A percentile compares a stretch with the other conserved stretches of the same genome.
These are phyloP conservation scores for Eimeria praecox DNA, from an alignment of 169 alveolate species.

Conservation along the genomic window DNA sequence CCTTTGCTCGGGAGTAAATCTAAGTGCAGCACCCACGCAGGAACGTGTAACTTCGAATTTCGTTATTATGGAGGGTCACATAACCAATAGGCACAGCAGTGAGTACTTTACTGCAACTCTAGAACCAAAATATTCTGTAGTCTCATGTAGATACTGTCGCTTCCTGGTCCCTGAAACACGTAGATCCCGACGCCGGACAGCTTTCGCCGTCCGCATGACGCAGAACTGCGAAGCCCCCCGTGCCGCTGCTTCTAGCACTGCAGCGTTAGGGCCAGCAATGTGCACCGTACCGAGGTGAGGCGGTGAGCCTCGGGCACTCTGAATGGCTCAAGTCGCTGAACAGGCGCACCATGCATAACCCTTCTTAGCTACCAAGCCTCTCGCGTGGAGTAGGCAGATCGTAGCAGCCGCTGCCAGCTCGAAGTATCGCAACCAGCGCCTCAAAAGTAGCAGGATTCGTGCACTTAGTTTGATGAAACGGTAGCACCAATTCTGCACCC, in stretches of 20 bases:
- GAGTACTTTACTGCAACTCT: not conserved
- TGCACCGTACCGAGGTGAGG: not conserved
- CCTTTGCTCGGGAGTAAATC: not conserved
- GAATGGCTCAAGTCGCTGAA: conserved; percentile 11
- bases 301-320: not conserved
- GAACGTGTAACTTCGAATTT: not conserved
- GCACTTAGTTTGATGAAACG: conserved; percentile 9
- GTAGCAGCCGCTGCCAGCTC: conserved; percentile 6
- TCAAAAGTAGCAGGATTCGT: not conserved
- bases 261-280: not conserved
- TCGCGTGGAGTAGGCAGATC: not conserved
- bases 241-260: conserved; percentile 22
- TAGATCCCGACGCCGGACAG: conserved; percentile 33
- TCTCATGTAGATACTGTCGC: not conserved
- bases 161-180: conserved; percentile 15
- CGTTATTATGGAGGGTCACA: not conserved
- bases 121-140: conserved; percentile 21
- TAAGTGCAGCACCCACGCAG: not conserved
- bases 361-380: not conserved
- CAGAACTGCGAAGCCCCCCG: conserved; percentile 12
- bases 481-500: conserved; percentile 39
- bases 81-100: not conserved
- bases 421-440: not conserved
- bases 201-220: conserved; percentile 23
- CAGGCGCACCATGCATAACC: not conserved